Base-by-base conservation (phyloP, 352 stramenopile species). In the Phytopythium aichiense region DNA sequence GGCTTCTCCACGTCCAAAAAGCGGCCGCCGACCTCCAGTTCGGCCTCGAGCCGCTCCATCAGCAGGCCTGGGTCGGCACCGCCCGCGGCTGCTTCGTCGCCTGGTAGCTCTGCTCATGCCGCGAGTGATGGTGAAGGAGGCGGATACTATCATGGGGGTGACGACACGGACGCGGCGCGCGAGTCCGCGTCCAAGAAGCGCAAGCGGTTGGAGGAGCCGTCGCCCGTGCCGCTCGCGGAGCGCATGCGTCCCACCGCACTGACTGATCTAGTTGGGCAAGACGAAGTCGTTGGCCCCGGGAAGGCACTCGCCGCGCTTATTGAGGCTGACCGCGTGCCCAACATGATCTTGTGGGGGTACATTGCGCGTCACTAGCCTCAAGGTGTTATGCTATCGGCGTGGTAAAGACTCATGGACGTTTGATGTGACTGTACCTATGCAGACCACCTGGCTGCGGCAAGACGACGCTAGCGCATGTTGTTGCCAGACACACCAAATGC, bases 341-440 rank as follows among this genome's bases (percentile, higher is more conserved):
- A 89, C 61, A 94, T 94, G 83, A 92, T 94, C 65, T 65, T 94
- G 0, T 94, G 86, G 86, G 83, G 86, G 81, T 91, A 73, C 16
- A 57, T 31, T 31, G 28, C 28, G 4, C 45, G 13, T 50, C 18
- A 23, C 13, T 25, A 2, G 6, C n/a, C 13, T 11, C 25, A 33
- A 20, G 9, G 6, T 7, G 7, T 6, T 31, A 11, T 52, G 20
- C 46, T 5, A 18, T 18, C 33, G 46, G 2, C 8, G 2, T 11
- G 20, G 40, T 5, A 9, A 6, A 22, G 40, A 45, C 40, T 45
- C 5, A 52, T 52, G 22, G 25, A 11, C 30, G 18, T 12, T 6
- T 28, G 13, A 22, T 37, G 9, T 59, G 25, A 0, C 42, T 49
- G 9, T 55, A 16, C 37, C n/a, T 0, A 4, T 43, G 7, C 49